A percentile compares a stretch with the other conserved stretches of the same genome.
These are phyloP conservation scores for Dalbergia cultrata DNA, from an alignment of 306 rosid genomes.

Conservation along the genomic window DNA sequence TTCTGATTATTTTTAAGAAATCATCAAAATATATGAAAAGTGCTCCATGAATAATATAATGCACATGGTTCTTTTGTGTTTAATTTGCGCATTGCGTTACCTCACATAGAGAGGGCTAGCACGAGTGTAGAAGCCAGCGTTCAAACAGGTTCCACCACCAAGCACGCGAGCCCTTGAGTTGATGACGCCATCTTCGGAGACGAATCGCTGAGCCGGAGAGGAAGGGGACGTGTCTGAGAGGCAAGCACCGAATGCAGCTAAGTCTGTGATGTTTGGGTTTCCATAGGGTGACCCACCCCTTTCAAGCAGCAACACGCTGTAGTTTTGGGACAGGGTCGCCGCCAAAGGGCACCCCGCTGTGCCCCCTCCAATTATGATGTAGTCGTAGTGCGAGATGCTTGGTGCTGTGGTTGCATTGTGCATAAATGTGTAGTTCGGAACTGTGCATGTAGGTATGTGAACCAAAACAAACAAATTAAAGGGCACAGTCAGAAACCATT, in stretches of 20 bases:
- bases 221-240: slow-evolving; percentile 69
- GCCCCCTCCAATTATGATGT: slow-evolving; percentile 85
- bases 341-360: slow-evolving; percentile 92
- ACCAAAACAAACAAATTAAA: background rate
- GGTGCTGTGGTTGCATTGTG: slow-evolving; percentile 65
- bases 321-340: slow-evolving; percentile 74
- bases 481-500: background rate
- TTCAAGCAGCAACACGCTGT: slow-evolving; percentile 75
- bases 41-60: too few species aligned
- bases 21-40: too few species aligned
- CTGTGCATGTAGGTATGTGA: slow-evolving; percentile 37
- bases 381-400: slow-evolving; percentile 63
- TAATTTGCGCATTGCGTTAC: slow-evolving; percentile 4
- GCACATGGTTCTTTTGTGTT: background rate
- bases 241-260: slow-evolving; percentile 66
- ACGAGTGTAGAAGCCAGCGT: slow-evolving; percentile 86
- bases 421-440: slow-evolving; percentile 60
- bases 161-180: slow-evolving; percentile 77
- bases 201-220: slow-evolving; percentile 83
- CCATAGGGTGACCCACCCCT: slow-evolving; percentile 88
- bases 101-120: slow-evolving; percentile 60
- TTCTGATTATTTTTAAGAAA: too few species aligned
- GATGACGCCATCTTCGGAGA: slow-evolving; percentile 85
- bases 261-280: slow-evolving; percentile 69
- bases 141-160: slow-evolving; percentile 80